These are phyloP conservation scores for Anaeramoeba ignava DNA, from an alignment of 78 protist species.

Conservation along the genomic window DNA sequence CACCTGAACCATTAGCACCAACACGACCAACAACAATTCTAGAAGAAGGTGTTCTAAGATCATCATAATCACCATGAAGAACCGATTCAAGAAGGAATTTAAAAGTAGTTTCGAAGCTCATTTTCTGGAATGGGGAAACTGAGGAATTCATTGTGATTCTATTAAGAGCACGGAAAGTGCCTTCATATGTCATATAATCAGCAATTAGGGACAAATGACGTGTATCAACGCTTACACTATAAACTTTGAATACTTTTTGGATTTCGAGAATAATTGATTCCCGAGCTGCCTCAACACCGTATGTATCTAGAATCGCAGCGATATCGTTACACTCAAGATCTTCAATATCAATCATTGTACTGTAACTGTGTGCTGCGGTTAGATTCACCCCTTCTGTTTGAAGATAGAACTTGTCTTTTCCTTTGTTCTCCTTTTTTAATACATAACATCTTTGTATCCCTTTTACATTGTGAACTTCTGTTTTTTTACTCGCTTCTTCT, in stretches of 20 bases:
- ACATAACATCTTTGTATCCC: background rate
- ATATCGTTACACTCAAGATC: background rate
- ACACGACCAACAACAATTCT: constrained; percentile 7
- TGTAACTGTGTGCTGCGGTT: background rate
- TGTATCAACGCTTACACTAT: constrained; percentile 86
- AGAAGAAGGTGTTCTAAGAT: constrained; percentile 5
- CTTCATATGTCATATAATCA: constrained; percentile 72
- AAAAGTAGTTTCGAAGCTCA: constrained; percentile 68
- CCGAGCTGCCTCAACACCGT: constrained; percentile 69
- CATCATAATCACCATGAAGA: background rate
- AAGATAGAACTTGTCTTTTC: background rate
- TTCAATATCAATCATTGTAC: background rate
- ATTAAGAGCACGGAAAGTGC: constrained; percentile 45
- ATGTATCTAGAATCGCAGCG: background rate
- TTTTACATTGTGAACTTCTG: background rate
- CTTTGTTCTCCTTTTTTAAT: background rate
- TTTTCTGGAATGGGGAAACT: constrained; percentile 43
- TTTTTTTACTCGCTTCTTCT: background rate
- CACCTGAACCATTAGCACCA: constrained; percentile 21
- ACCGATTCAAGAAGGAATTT: constrained; percentile 37
- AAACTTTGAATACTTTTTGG: constrained; percentile 66
- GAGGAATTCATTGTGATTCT: constrained; percentile 37
- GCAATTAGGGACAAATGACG: constrained; percentile 84
- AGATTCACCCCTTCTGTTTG: background rate
- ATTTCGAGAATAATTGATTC: constrained; percentile 61